Evolutionary conservation across 2,329 filamentous ascomycete species (phyloP).

Genomic region (Ploettnerulaceae sp.): DNA sequence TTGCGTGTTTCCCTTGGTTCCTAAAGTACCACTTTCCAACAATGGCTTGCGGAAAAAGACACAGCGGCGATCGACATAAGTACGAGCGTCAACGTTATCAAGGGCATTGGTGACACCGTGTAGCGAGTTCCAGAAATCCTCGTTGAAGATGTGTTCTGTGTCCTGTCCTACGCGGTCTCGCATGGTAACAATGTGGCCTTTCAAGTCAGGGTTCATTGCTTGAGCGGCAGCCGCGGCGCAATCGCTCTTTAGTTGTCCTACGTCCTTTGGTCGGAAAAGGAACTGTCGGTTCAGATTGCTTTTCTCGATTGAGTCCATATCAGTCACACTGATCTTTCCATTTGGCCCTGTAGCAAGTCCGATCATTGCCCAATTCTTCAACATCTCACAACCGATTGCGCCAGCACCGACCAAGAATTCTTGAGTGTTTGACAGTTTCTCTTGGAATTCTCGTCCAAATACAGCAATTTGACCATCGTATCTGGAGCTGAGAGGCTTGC

Average conservation of each 20-base stretch:
- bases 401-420: slow-evolving; percentile 95
- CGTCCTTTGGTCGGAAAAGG: slow-evolving; percentile 87
- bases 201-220: slow-evolving; percentile 90
- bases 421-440: slow-evolving; percentile 84
- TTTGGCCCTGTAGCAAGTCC: slow-evolving; percentile 83
- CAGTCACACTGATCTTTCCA: slow-evolving; percentile 86
- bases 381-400: slow-evolving; percentile 97
- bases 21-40: slow-evolving; percentile 94
- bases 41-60: slow-evolving; percentile 98
- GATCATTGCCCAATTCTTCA: slow-evolving; percentile 99
- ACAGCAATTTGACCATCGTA: slow-evolving; percentile 98
- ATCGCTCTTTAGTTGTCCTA: slow-evolving; percentile 95
- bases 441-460: slow-evolving; percentile 88
- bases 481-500: slow-evolving; percentile 76
- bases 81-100: slow-evolving; percentile 95
- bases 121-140: slow-evolving; percentile 80
- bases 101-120: slow-evolving; percentile 95
- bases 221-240: slow-evolving; percentile 86
- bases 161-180: slow-evolving; percentile 88
- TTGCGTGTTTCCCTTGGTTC: slow-evolving; percentile 97
- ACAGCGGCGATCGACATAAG: slow-evolving; percentile 92
- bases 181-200: slow-evolving; percentile 77
- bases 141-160: slow-evolving; percentile 91
- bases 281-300: slow-evolving; percentile 98
- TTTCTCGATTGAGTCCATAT: slow-evolving; percentile 98